phyloP scores from a whole-genome alignment of 306 rosid species.

The Sicyos baderoa region DNA sequence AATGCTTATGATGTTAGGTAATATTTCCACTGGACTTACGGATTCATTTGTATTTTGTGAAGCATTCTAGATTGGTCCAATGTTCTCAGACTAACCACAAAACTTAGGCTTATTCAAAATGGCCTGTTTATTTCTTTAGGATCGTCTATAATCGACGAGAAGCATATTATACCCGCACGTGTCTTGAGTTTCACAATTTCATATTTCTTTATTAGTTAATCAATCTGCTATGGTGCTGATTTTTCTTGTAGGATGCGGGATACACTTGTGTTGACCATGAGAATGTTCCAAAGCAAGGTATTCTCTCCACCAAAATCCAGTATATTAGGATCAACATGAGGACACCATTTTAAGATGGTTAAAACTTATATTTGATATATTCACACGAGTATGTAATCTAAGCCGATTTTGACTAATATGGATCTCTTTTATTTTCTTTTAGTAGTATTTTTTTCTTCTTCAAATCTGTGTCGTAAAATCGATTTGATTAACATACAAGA shows the following conservation, averaged over 20 bases:
- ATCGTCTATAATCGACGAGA: not conserved
- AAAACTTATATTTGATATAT: no score
- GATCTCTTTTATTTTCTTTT: not conserved
- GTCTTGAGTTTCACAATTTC: not conserved
- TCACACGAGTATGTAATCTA: not conserved
- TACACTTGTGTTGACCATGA: slow-evolving; percentile 79
- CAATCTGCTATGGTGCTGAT: slow-evolving; percentile 21
- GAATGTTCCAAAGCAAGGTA: slow-evolving; percentile 92
- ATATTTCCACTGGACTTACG: slow-evolving; percentile 12
- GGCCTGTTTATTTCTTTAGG: not conserved
- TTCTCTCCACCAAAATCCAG: slow-evolving; percentile 9
- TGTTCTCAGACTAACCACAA: not conserved
- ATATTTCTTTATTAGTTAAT: not conserved
- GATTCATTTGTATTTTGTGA: not conserved
- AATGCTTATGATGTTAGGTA: slow-evolving; percentile 58
- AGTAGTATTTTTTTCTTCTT: no score
- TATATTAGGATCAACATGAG: not conserved
- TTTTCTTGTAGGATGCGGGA: slow-evolving; percentile 68
- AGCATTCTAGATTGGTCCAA: not conserved
- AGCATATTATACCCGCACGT: not conserved
- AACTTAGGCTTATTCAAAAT: not conserved
- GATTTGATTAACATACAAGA: not conserved
- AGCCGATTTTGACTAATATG: not conserved
- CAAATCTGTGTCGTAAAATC: not conserved
- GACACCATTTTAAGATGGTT: no score